Base-by-base conservation (phyloP, 148 eudicot genomes). In the Chenopodium album region DNA sequence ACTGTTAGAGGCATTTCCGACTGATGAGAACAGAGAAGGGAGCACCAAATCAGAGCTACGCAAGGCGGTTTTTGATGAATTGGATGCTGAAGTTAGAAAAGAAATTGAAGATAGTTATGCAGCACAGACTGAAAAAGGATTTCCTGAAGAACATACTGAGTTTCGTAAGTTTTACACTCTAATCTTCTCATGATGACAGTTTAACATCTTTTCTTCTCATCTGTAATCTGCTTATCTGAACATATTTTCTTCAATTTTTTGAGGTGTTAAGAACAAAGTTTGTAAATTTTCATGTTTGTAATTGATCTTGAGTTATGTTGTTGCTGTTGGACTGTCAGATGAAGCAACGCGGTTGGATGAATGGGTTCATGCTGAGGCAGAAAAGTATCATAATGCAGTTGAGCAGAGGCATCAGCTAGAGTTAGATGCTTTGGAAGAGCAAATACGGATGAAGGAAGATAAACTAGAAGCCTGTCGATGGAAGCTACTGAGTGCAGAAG, bases 391-490 rank as follows among this genome's bases (percentile, higher is more conserved):
- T 34, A 69, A 63, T 71, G 83, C 87, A 67, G 76, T 90, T 73
- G 90, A 93, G 81, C 89, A 95, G 74, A 85, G 87, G 68, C 98
- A 91, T 86, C 92, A 85, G 69, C 81, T 84, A 12, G 98, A 95
- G 80, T 78, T 95, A 72, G 92, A 91, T 71, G 94, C 93, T 14
- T 91, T 95, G 76, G 85, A 91, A 7, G 97, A 92, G 81, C 92
- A 92, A 82, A 78, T 95, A 83, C 87, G 89, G 70, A 81, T 91
- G 66, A 93, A 89, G 79, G 94, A 93, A 32, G 97, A 95, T 70
- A 95, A 90, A 78, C 76, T 96, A 84, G 95, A 92, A 90, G 90
- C 88, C 73, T 89, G 85, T 22, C 90, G 86, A 9, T 91, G 97
- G 98, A 89, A 89, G 81, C 77, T 85, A 72, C 32, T 91, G 46